Evolutionary conservation across 1,139 yeast species (phyloP), one percentile per base, ranked within the genome.

Genomic region (Yamadazyma mexicana): DNA sequence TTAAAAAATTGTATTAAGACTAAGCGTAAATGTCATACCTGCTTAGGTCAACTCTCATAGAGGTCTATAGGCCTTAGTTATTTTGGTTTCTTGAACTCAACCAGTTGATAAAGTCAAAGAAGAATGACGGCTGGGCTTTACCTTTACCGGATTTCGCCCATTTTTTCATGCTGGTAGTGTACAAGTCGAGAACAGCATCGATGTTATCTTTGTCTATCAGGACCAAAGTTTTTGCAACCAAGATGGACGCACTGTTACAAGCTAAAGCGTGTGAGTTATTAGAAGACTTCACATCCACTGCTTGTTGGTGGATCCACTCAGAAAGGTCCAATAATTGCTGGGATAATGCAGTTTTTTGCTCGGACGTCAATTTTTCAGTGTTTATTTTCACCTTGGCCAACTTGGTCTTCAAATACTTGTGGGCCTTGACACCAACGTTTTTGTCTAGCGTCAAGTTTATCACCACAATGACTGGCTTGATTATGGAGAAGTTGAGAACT

Each of bases 21-120:
- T n/a, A n/a, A n/a, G 22, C 12, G 33, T 31, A 31, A 5, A 31
- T 31, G 17, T 18, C 16, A 31, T 28, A 28, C 31, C 31, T 11
- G 31, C 31, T 16, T 8, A 4, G 25, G 15, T 30, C 24, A 12
- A 12, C 16, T 26, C 16, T 12, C 12, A 5, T 4, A 29, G 20
- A 6, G 7, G 20, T 7, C 18, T 12, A 18, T 18, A 31, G 7
- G 31, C 8, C 16, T 16, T 25, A 25, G n/a, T 17, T 25, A 33
- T 25, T 24, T 26, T 35, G 20, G 33, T 37, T 58, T 52, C 66
- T 75, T 5, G 83, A 66, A 42, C 75, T 75, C 37, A 87, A 57
- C 94, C 95, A 89, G 61, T 88, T 88, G 54, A 86, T 74, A 46
- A 88, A 80, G 51, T 89, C 97, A 50, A 81, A 75, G 60, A 87